A percentile compares a stretch with the other conserved stretches of the same genome.
phyloP scores from a whole-genome alignment of 2,329 filamentous ascomycete species.

The Botrytis cinerea region DNA sequence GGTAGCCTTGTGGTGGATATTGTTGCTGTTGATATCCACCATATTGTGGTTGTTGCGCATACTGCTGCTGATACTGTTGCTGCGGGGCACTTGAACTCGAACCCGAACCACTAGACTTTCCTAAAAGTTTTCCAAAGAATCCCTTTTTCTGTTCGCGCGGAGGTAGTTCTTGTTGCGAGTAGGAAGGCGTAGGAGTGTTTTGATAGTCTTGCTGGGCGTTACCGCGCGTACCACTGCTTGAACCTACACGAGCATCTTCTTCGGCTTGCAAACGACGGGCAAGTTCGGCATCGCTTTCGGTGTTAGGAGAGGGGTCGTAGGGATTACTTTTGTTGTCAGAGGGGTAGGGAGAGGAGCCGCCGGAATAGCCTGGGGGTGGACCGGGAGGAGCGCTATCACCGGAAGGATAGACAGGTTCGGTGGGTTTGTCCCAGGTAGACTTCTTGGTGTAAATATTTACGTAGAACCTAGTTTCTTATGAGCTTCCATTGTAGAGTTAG shows the following conservation, averaged over 20 bases:
- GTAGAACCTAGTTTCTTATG: constrained; percentile 71
- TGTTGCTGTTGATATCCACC: constrained; percentile 35
- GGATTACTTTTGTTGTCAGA: constrained; percentile 69
- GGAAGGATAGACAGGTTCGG: constrained; percentile 63
- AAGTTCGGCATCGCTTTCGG: constrained; percentile 70
- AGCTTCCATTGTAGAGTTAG: constrained; percentile 10
- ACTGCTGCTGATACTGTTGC: constrained; percentile 36
- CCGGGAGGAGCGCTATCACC: constrained; percentile 54
- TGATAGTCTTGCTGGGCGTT: constrained; percentile 35
- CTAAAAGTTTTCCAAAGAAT: constrained; percentile 55
- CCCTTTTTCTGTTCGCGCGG: constrained; percentile 48
- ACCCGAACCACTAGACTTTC: constrained; percentile 36
- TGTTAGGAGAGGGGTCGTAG: constrained; percentile 49
- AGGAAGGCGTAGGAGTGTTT: constrained; percentile 37
- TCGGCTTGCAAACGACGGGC: constrained; percentile 81
- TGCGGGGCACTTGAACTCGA: constrained; percentile 32
- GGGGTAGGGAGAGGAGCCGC: constrained; percentile 23
- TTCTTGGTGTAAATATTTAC: constrained; percentile 85
- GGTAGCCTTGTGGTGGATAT: constrained; percentile 42
- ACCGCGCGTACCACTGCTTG: constrained; percentile 21
- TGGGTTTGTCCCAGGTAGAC: constrained; percentile 88
- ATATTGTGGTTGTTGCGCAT: constrained; percentile 23
- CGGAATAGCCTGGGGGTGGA: constrained; percentile 62
- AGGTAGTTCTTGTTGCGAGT: constrained; percentile 44
- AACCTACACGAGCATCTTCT: constrained; percentile 63